Evolutionary conservation across 257 asterid genomes (phyloP).

Genomic region (Primulina huaijiensis): DNA sequence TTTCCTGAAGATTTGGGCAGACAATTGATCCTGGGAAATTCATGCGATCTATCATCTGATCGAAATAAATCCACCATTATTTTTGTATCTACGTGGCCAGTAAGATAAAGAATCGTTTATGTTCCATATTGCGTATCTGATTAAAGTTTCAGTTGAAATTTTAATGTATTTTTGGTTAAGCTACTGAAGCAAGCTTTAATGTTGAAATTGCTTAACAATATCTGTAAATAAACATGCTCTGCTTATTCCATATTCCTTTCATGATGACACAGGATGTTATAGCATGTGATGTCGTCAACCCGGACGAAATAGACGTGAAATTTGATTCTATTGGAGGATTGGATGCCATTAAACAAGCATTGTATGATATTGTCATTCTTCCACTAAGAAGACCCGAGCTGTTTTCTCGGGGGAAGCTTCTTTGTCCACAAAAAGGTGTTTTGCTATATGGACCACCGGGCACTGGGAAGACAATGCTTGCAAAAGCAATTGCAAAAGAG

Average conservation of each 20-base stretch:
- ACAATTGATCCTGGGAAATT: not conserved
- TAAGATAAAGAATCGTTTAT: not conserved
- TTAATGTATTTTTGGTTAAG: not conserved
- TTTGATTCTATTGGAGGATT: slow-evolving; percentile 84
- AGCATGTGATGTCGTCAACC: slow-evolving; percentile 93
- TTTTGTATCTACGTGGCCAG: not conserved
- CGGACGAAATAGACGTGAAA: slow-evolving; percentile 73
- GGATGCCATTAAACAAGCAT: slow-evolving; percentile 72
- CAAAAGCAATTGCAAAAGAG: slow-evolving; percentile 96
- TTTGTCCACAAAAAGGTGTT: slow-evolving; percentile 93
- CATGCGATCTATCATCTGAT: no score
- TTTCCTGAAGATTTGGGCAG: not conserved
- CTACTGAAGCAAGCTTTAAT: not conserved
- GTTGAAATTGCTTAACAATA: slow-evolving; percentile 9
- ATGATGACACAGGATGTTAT: slow-evolving; percentile 62
- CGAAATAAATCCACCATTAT: not conserved
- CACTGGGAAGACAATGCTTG: slow-evolving; percentile 99
- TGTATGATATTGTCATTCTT: slow-evolving; percentile 84
- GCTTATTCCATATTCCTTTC: slow-evolving; percentile 19
- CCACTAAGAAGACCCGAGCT: slow-evolving; percentile 85
- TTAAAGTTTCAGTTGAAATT: no score
- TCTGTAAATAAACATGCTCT: not conserved
- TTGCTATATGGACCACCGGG: slow-evolving; percentile 97
- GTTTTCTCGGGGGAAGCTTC: slow-evolving; percentile 85
- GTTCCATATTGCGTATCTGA: not conserved